Base-by-base conservation (phyloP, 1,139 yeast species). In the Arxiozyma telluris region DNA sequence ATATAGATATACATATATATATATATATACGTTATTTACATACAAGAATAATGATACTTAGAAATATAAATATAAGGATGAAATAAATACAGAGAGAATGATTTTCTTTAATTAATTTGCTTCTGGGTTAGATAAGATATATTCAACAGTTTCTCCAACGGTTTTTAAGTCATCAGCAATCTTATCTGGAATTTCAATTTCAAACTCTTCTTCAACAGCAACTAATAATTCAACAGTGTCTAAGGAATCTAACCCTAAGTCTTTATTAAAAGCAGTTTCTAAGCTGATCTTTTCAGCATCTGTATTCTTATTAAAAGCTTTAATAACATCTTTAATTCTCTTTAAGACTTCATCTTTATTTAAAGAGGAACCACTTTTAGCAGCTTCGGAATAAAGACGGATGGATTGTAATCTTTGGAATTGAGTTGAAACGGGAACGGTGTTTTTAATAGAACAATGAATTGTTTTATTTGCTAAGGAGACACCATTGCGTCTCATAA, bases 151-250 rank as follows among this genome's bases (percentile, higher is more conserved):
- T 72, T 82, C 84, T 59, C 83, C 84, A 58, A 83, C 84, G 56
- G 84, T 81, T 74, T 80, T 81, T 67, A 83, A 77, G 64, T 81
- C 84, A 66, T 83, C 87, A 52, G 87, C 82, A 57, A 81, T 76
- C 56, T 74, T 73, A 56, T 83, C 88, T 39, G 84, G 84, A 63
- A 83, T 79, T 71, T 82, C 87, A 68, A 82, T 74, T 68, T 82
- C 87, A 62, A 83, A 83, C 70, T 83, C 78, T 72, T 83, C 87
- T 72, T 83, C 87, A 65, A 83, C 79, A 55, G 87, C 86, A 64
- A 83, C 87, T 61, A 83, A 74, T 56, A 85, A 81, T 72, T 83
- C 88, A 54, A 83, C 86, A 54, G 86, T 81, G 64, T 83, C 88
- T 60, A 83, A 76, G 7, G 88, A 83, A 67, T 83, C 88, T 61